A percentile compares a stretch with the other conserved stretches of the same genome.
These are phyloP conservation scores for Pleurotus giganteus DNA, from an alignment of 768 basidiomycete genomes.

Conservation along the genomic window DNA sequence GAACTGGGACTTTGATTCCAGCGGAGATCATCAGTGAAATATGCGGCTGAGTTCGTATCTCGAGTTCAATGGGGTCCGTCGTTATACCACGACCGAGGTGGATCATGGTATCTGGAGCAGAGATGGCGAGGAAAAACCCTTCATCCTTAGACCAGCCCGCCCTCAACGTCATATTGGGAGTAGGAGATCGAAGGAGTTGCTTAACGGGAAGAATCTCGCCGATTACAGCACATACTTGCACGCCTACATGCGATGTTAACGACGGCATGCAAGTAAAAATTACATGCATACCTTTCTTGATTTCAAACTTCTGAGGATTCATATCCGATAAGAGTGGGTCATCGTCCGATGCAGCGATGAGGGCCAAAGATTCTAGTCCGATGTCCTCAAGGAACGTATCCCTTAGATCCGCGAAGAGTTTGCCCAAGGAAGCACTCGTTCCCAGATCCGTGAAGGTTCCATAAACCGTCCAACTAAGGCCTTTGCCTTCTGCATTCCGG, in stretches of 20 bases:
- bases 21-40: neutral
- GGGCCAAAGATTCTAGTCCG: neutral
- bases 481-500: neutral
- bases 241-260: neutral
- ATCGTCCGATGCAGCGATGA: slow-evolving; percentile 10
- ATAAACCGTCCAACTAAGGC: slow-evolving; percentile 6
- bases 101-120: slow-evolving; percentile 3
- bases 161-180: neutral
- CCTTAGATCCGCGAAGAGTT: slow-evolving; percentile 1
- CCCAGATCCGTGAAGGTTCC: neutral
- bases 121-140: slow-evolving; percentile 5
- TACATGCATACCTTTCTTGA: slow-evolving; percentile 1
- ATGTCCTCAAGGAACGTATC: slow-evolving; percentile 6
- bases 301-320: neutral
- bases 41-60: neutral
- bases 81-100: slow-evolving; percentile 9
- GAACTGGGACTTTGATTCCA: slow-evolving; percentile 9
- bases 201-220: slow-evolving; percentile 2
- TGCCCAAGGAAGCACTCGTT: neutral
- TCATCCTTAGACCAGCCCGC: slow-evolving; percentile 9
- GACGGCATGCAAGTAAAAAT: neutral
- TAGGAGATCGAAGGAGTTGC: neutral
- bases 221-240: slow-evolving; percentile 9
- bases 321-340: neutral
- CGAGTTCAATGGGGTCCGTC: slow-evolving; percentile 9